These are phyloP conservation scores for Suillus decipiens DNA, from an alignment of 768 basidiomycete species.

Conservation along the genomic window DNA sequence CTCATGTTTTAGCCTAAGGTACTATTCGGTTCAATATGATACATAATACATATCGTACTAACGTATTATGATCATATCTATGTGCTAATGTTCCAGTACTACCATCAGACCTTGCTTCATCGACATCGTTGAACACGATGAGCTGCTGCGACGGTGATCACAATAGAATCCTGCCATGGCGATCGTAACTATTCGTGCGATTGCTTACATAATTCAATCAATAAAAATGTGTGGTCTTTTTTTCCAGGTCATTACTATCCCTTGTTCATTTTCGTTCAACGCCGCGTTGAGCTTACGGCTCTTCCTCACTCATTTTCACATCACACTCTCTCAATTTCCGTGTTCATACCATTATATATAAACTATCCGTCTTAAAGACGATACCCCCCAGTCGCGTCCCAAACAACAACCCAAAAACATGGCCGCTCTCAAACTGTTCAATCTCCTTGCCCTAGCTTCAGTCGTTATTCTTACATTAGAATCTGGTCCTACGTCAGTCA, in stretches of 20 bases:
- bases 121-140: neutral
- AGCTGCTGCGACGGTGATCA: conserved; percentile 14
- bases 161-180: conserved; percentile 39
- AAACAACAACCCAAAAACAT: conserved; percentile 29
- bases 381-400: conserved; percentile 12
- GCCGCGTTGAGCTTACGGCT: conserved; percentile 25
- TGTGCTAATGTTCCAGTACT: too few relatives aligned
- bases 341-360: conserved; percentile 5
- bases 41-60: neutral
- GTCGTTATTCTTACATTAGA: conserved; percentile 58
- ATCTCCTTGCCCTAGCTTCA: conserved; percentile 58
- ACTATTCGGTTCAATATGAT: neutral
- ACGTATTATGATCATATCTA: neutral
- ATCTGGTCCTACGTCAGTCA: conserved; percentile 45
- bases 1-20: conserved; percentile 2
- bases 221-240: neutral
- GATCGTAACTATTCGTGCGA: conserved; percentile 19
- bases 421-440: conserved; percentile 54
- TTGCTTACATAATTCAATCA: conserved; percentile 23
- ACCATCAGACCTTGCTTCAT: neutral
- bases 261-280: conserved; percentile 21
- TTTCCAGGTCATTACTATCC: neutral
- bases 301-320: conserved; percentile 15
- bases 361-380: conserved; percentile 3
- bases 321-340: conserved; percentile 27